phyloP scores from a whole-genome alignment of 1,284 basidiomycete genomes.

The Xerocomus nothofagi region DNA sequence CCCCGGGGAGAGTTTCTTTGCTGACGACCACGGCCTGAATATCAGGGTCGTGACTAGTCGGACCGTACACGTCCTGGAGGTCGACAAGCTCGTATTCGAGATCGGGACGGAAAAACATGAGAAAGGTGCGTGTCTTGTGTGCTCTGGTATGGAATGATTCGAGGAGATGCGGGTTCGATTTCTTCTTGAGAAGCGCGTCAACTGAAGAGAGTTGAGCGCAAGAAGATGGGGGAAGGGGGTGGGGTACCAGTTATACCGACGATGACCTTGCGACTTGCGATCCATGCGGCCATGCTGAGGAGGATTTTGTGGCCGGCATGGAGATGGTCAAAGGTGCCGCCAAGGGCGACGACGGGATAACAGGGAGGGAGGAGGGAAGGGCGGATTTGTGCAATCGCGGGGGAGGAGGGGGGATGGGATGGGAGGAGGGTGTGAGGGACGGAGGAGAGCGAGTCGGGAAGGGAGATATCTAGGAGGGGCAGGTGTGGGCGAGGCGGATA shows the following conservation, averaged over 20 bases:
- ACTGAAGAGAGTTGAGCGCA: constrained; percentile 42
- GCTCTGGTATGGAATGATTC: constrained; percentile 64
- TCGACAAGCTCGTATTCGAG: constrained; percentile 67
- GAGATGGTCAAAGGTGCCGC: constrained; percentile 92
- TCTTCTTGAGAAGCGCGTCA: constrained; percentile 73
- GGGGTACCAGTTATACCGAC: constrained; percentile 81
- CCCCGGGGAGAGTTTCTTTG: constrained; percentile 80
- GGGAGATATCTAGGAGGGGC: constrained; percentile 11
- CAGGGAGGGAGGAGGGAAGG: constrained; percentile 18
- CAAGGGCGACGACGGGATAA: constrained; percentile 60
- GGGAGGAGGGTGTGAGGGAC: constrained; percentile 39
- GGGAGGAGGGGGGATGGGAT: constrained; percentile 4
- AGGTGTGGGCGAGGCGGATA: not conserved
- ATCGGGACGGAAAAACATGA: constrained; percentile 64
- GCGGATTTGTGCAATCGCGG: not conserved
- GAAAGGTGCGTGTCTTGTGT: constrained; percentile 58
- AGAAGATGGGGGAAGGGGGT: constrained; percentile 12
- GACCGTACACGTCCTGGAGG: constrained; percentile 83
- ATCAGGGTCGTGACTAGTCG: constrained; percentile 81
- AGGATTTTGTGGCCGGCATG: constrained; percentile 98
- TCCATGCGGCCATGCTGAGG: constrained; percentile 86
- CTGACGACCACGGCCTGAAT: constrained; percentile 88
- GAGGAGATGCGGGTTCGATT: constrained; percentile 70
- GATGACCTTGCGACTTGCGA: constrained; percentile 78
- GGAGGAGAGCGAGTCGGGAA: constrained; percentile 25